These are phyloP conservation scores for Aspergillus thermomutatus DNA, from an alignment of 2,329 filamentous ascomycete genomes.

Conservation along the genomic window DNA sequence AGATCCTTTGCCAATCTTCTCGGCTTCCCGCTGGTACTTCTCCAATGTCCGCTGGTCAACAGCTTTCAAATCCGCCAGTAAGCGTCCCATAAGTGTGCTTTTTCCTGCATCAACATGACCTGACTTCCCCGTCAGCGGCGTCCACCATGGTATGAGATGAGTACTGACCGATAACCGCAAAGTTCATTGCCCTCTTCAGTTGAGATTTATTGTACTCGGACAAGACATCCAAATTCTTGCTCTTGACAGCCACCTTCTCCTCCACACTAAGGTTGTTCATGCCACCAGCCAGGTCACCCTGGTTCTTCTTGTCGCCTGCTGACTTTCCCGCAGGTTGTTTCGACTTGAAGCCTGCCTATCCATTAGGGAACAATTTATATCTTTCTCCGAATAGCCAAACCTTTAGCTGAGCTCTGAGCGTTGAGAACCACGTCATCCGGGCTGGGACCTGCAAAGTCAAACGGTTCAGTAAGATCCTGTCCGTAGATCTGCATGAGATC, in stretches of 20 bases:
- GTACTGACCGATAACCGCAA: slow-evolving; percentile 80
- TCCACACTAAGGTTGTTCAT: slow-evolving; percentile 49
- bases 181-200: slow-evolving; percentile 78
- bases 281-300: slow-evolving; percentile 45
- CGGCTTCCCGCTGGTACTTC: slow-evolving; percentile 81
- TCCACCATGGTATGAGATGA: neutral
- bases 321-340: slow-evolving; percentile 41
- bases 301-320: slow-evolving; percentile 39
- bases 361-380: slow-evolving; percentile 37
- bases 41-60: slow-evolving; percentile 86
- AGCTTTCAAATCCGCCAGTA: slow-evolving; percentile 82
- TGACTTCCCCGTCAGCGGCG: slow-evolving; percentile 34
- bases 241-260: slow-evolving; percentile 54
- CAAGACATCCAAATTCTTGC: slow-evolving; percentile 80
- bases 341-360: slow-evolving; percentile 43
- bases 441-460: slow-evolving; percentile 76
- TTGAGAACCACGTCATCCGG: slow-evolving; percentile 85
- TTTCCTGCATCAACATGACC: slow-evolving; percentile 98
- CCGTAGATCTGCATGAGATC: slow-evolving; percentile 39
- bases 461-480: slow-evolving; percentile 41
- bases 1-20: slow-evolving; percentile 88
- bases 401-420: slow-evolving; percentile 74
- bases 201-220: slow-evolving; percentile 73
- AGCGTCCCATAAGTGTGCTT: slow-evolving; percentile 93
- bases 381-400: slow-evolving; percentile 56